A percentile compares a stretch with the other conserved stretches of the same genome.
These are phyloP conservation scores for Fusarium newnesense DNA, from an alignment of 2,329 filamentous ascomycete species.

Conservation along the genomic window DNA sequence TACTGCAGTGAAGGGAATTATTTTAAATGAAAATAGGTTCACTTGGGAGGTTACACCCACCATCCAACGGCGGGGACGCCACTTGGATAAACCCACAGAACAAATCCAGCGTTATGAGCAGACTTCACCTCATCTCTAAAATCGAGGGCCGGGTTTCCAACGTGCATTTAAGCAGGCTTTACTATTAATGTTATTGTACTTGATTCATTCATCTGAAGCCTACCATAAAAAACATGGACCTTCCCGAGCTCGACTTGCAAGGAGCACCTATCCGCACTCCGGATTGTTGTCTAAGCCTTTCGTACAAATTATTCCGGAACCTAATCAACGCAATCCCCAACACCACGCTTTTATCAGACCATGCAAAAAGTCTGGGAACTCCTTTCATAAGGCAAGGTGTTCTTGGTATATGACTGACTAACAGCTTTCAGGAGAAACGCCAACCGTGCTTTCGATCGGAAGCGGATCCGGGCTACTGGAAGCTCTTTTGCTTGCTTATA, in stretches of 20 bases:
- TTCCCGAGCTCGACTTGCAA: constrained; percentile 19
- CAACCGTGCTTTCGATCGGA: constrained; percentile 44
- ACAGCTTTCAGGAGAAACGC: neutral
- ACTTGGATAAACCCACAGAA: neutral
- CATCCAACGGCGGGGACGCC: neutral
- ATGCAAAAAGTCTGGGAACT: neutral
- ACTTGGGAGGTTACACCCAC: neutral
- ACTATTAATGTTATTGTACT: too few relatives aligned
- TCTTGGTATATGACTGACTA: neutral
- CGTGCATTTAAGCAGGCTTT: neutral
- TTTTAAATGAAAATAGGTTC: neutral
- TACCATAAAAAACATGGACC: constrained; percentile 19
- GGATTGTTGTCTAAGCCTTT: constrained; percentile 47
- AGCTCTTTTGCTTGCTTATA: constrained; percentile 33
- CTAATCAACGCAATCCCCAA: constrained; percentile 21
- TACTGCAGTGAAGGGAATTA: neutral
- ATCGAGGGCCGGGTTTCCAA: neutral
- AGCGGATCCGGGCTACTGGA: constrained; percentile 47
- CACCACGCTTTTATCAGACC: neutral
- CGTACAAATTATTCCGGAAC: constrained; percentile 34
- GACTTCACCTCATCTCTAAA: neutral
- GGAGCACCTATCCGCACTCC: constrained; percentile 37
- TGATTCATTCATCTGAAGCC: neutral
- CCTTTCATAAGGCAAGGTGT: neutral
- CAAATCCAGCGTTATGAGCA: neutral